Evolutionary conservation across 495 filamentous ascomycete genomes (phyloP).

Genomic region (Penicillium maclennaniae): DNA sequence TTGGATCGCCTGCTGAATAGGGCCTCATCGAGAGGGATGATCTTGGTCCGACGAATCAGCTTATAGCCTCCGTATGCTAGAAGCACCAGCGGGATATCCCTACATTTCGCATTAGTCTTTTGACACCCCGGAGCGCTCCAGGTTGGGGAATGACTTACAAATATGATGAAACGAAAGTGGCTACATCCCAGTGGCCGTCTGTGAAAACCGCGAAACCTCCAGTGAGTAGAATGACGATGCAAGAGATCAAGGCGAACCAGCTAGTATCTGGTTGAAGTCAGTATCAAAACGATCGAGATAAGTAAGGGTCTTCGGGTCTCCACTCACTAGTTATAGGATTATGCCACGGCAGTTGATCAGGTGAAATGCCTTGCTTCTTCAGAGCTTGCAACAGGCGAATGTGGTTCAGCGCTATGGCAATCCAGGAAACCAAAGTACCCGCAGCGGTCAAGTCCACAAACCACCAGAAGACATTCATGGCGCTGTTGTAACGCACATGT

Average conservation of each 20-base stretch:
- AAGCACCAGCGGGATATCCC: conserved; percentile 44
- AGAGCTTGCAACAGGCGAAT: conserved; percentile 54
- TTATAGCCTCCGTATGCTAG: conserved; percentile 42
- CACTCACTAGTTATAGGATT: conserved; percentile 31
- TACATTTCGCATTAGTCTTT: neutral
- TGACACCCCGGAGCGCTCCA: neutral
- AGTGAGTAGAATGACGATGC: conserved; percentile 51
- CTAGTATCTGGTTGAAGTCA: conserved; percentile 41
- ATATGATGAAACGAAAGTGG: conserved; percentile 35
- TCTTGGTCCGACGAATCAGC: conserved; percentile 32
- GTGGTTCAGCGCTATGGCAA: conserved; percentile 51
- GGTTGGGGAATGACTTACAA: conserved; percentile 21
- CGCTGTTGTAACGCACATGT: conserved; percentile 55
- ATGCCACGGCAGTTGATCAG: conserved; percentile 49
- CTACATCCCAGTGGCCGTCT: conserved; percentile 31
- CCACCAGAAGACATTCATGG: conserved; percentile 59
- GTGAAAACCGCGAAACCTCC: conserved; percentile 62
- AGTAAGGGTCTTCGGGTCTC: neutral
- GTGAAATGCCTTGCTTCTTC: conserved; percentile 43
- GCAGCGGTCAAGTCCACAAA: conserved; percentile 53
- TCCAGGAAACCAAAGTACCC: conserved; percentile 55
- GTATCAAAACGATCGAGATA: neutral
- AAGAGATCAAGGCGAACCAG: conserved; percentile 48
- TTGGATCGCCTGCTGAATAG: conserved; percentile 28
- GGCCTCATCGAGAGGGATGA: conserved; percentile 27